phyloP scores from a whole-genome alignment of 495 filamentous ascomycete species.

The Podospora pseudopauciseta region DNA sequence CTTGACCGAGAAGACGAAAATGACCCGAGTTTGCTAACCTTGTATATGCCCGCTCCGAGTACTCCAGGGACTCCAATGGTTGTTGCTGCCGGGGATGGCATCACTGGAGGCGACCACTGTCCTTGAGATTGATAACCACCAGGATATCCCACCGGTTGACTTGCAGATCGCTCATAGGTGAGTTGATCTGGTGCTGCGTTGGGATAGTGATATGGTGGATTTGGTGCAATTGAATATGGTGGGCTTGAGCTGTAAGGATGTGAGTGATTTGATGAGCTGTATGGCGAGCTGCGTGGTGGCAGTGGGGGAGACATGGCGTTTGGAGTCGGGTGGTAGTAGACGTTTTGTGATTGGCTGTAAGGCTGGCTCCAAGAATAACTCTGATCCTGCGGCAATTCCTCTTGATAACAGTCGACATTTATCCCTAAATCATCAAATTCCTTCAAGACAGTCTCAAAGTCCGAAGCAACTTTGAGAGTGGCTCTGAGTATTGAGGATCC shows the following conservation, averaged over 20 bases:
- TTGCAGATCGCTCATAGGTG: constrained; percentile 12
- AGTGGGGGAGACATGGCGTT: neutral
- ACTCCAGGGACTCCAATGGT: constrained; percentile 22
- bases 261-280: neutral
- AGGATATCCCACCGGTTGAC: constrained; percentile 14
- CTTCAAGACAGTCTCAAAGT: constrained; percentile 16
- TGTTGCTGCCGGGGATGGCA: constrained; percentile 19
- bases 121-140: neutral
- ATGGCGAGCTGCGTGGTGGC: neutral
- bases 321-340: neutral
- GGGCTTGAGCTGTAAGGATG: constrained; percentile 6
- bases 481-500: constrained; percentile 12
- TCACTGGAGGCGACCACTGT: constrained; percentile 12
- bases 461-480: constrained; percentile 17
- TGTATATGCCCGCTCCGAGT: constrained; percentile 30
- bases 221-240: neutral
- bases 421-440: constrained; percentile 20
- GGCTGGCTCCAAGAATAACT: neutral
- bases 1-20: constrained; percentile 10
- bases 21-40: constrained; percentile 26
- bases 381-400: neutral
- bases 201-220: constrained; percentile 2
- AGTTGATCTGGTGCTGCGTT: neutral
- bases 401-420: constrained; percentile 4
- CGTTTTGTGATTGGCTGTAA: neutral